phyloP scores from a whole-genome alignment of 2,329 filamentous ascomycete species.

The Alternaria brassicicola region DNA sequence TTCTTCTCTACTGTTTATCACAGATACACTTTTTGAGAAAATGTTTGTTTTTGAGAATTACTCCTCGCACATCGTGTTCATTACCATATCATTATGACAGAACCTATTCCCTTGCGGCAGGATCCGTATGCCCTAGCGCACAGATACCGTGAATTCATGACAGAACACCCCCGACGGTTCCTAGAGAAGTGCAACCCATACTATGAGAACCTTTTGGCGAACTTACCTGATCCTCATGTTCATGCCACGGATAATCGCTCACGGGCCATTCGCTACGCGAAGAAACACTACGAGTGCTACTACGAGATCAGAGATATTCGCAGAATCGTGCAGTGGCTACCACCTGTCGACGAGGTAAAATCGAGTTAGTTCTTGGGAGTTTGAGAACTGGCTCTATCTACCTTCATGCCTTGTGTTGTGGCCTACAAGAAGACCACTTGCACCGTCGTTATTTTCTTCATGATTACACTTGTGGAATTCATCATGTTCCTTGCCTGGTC shows the following conservation, averaged over 20 bases:
- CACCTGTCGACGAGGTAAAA: neutral
- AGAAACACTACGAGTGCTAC: slow-evolving; percentile 30
- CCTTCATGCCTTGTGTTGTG: neutral
- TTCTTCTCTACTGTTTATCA: neutral
- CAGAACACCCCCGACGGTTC: slow-evolving; percentile 9
- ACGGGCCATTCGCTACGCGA: slow-evolving; percentile 30
- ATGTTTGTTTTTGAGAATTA: neutral
- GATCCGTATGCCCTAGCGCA: slow-evolving; percentile 32
- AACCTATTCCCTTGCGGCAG: slow-evolving; percentile 19
- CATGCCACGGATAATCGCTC: slow-evolving; percentile 24
- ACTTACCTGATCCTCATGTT: slow-evolving; percentile 22
- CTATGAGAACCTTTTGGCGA: slow-evolving; percentile 31
- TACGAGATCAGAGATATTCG: slow-evolving; percentile 26
- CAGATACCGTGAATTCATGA: slow-evolving; percentile 30
- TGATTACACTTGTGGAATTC: too few species aligned
- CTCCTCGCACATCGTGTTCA: neutral
- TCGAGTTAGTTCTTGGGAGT: neutral
- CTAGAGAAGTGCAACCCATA: slow-evolving; percentile 23
- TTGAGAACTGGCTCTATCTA: neutral
- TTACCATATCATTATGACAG: neutral
- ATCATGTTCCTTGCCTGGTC: neutral
- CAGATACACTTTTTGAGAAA: neutral
- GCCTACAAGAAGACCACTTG: neutral
- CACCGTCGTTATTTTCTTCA: neutral
- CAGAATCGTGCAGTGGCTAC: slow-evolving; percentile 26